Conservation (phyloP, 257 asterid genomes). For the Thymus mandschuricus region DNA sequence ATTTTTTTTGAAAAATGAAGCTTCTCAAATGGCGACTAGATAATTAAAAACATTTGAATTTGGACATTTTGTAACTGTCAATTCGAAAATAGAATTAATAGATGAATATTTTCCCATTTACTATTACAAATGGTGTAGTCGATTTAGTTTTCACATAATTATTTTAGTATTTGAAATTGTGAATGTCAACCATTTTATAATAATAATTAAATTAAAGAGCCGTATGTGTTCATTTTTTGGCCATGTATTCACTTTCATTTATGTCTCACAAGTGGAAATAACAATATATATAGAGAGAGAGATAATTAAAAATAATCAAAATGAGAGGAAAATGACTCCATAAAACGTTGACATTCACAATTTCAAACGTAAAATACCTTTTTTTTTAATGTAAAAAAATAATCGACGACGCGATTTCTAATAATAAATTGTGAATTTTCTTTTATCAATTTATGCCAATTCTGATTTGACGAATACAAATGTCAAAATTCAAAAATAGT, state of each 20-base stretch:
- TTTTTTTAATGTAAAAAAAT: background rate
- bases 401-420: background rate
- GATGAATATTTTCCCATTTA: conserved; percentile 7
- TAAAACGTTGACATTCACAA: conserved; percentile 22
- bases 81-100: background rate
- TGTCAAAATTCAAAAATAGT: background rate
- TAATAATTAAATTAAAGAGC: background rate
- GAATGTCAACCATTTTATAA: conserved; percentile 22
- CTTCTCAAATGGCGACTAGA: too few species aligned
- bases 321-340: background rate
- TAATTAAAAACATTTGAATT: too few species aligned
- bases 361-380: conserved; percentile 29
- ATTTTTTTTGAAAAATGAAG: too few species aligned
- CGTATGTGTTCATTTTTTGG: background rate
- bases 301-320: too few species aligned
- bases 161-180: conserved; percentile 32
- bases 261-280: too few species aligned
- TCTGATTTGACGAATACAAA: background rate
- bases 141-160: background rate
- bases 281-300: too few species aligned
- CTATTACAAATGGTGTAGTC: background rate
- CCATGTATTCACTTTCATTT: background rate
- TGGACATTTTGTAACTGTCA: background rate
- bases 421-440: conserved; percentile 6
- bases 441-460: background rate